Base-by-base conservation (phyloP, 2,329 filamentous ascomycete species). In the Acrocalymma vagum region DNA sequence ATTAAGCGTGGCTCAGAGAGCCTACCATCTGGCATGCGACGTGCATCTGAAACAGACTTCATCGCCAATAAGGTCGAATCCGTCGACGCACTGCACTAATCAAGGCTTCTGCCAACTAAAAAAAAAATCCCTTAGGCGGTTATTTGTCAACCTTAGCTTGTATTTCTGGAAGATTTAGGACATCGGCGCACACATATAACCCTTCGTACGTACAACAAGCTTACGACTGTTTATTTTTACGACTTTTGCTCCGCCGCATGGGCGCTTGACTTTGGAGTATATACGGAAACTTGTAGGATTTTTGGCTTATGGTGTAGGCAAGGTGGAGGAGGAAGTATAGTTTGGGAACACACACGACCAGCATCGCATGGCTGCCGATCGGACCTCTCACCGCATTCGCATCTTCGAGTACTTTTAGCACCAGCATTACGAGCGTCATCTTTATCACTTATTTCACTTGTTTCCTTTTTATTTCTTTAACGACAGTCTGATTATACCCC, bases 1-100 rank as follows among this genome's bases (percentile, higher is more conserved):
- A 75, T 95, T 23, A 82, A 87, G 30, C 80, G 84, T 53, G 67
- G 61, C 41, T 60, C 58, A 16, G 64, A 67, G 38, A 64, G 55
- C 50, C 46, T 70, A 20, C 45, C 57, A 11, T 60, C 56, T 20
- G 55, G 50, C 15, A 60, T 69, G 44, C 68, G 68, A 46, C 67
- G 65, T 33, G 60, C 59, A 21, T 67, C 63, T 36, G 68, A 71
- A 36, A 57, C 63, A 24, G 61, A 62, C 29, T 68, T 66, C 39
- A 49, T 37, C 2, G 44, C 57, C 21, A 41, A 51, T 28, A 68
- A 67, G 49, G 42, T 63, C 20, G 63, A 67, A 50, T 58, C 46
- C 37, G 43, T 65, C 27, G 62, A 67, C 29, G 42, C 51, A 27
- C 43, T 63, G 27, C 62, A 65, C 45, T 66, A 57, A 45, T 28